Percentiles rank a stretch among this genome's conserved stretches.
phyloP scores from a whole-genome alignment of 345 rosid species.

The Capsella bursapastoris region DNA sequence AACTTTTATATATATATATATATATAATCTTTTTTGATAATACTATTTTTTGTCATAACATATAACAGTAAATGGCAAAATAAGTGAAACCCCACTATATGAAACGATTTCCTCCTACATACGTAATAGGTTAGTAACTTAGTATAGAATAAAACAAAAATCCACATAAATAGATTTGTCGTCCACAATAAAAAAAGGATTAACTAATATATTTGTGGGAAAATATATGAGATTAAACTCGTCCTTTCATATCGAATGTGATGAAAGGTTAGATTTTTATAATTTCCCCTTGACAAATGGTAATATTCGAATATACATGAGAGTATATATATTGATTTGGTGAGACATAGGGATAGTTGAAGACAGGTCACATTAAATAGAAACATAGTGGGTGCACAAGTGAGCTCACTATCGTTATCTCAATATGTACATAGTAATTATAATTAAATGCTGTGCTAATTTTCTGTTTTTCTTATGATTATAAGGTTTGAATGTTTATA shows the following conservation, averaged over 20 bases:
- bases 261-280: neutral
- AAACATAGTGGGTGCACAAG: constrained; percentile 46
- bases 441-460: constrained; percentile 27
- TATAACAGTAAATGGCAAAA: constrained; percentile 28
- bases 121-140: neutral
- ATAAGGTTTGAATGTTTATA: constrained; percentile 34
- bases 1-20: constrained; percentile 8
- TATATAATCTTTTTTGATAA: neutral
- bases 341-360: constrained; percentile 41
- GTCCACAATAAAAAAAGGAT: neutral
- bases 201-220: neutral
- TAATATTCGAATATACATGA: constrained; percentile 20
- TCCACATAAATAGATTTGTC: neutral
- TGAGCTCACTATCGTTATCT: constrained; percentile 56
- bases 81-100: constrained; percentile 23
- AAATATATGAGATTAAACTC: neutral
- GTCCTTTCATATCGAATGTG: constrained; percentile 6
- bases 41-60: constrained; percentile 11
- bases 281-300: neutral
- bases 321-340: constrained; percentile 10
- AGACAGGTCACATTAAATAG: constrained; percentile 39
- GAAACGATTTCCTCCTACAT: constrained; percentile 25
- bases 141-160: neutral
- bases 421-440: constrained; percentile 15
- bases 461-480: constrained; percentile 48